Percentiles rank a stretch among this genome's conserved stretches.
These are phyloP conservation scores for Candida lessepsii DNA, from an alignment of 805 yeast genomes.

Conservation along the genomic window DNA sequence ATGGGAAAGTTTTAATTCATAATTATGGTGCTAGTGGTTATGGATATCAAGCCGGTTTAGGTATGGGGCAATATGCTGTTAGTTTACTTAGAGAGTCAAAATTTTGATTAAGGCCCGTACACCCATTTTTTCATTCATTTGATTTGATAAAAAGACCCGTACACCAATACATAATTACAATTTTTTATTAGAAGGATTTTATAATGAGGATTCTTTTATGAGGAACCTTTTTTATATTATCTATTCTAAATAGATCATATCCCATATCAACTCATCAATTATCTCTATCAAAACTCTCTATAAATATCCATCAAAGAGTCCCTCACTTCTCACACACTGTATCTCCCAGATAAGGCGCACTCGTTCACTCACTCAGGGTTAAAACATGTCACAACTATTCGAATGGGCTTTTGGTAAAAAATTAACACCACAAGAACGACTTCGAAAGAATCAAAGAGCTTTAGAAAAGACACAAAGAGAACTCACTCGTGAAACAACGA, in stretches of 20 bases:
- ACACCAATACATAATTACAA: too few relatives aligned
- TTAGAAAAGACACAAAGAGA: slow-evolving; percentile 94
- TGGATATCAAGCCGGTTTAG: slow-evolving; percentile 48
- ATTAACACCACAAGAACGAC: slow-evolving; percentile 90
- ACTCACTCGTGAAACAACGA: slow-evolving; percentile 79
- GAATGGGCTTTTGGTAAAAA: slow-evolving; percentile 97
- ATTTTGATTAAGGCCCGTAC: slow-evolving; percentile 4
- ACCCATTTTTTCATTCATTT: too few relatives aligned
- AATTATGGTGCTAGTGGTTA: slow-evolving; percentile 36
- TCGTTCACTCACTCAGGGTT: background rate
- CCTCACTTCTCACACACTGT: too few relatives aligned
- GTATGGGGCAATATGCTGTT: slow-evolving; percentile 55
- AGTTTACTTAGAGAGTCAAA: slow-evolving; percentile 17
- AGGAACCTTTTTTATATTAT: too few relatives aligned
- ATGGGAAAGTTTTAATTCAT: slow-evolving; percentile 46
- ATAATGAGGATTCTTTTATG: too few relatives aligned
- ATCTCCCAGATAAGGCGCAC: too few relatives aligned
- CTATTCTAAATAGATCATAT: too few relatives aligned
- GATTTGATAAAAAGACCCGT: too few relatives aligned
- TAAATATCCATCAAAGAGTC: too few relatives aligned
- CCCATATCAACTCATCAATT: too few relatives aligned
- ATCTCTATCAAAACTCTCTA: too few relatives aligned
- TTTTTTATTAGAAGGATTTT: too few relatives aligned
- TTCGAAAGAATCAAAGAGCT: slow-evolving; percentile 93
- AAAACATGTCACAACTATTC: slow-evolving; percentile 39